phyloP scores from a whole-genome alignment of 208 protist genomes.

The Angomonas deanei region DNA sequence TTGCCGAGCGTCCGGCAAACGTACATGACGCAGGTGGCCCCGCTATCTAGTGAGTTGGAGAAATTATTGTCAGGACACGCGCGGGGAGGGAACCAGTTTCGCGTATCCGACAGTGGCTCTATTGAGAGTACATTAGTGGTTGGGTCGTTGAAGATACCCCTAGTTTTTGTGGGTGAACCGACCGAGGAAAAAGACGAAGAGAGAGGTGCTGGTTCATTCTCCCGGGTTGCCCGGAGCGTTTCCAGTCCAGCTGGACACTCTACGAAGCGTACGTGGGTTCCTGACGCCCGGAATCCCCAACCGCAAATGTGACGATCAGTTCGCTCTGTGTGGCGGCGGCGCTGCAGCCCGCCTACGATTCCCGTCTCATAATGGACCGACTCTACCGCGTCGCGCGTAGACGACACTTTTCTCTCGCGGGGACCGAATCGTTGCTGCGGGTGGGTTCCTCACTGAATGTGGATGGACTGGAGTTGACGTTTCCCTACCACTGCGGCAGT shows the following conservation, averaged over 20 bases:
- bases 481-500: conserved; percentile 76
- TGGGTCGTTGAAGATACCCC: conserved; percentile 14
- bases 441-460: conserved; percentile 38
- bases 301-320: conserved; percentile 16
- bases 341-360: conserved; percentile 8
- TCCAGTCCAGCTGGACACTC: conserved; percentile 25
- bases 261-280: conserved; percentile 27
- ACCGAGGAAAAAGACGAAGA: not conserved
- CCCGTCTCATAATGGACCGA: conserved; percentile 24
- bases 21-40: not conserved
- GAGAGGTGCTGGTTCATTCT: conserved; percentile 46
- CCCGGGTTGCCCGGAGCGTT: conserved; percentile 71
- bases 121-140: conserved; percentile 1
- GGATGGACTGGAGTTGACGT: conserved; percentile 45
- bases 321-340: conserved; percentile 57
- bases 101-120: conserved; percentile 8
- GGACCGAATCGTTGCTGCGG: conserved; percentile 33
- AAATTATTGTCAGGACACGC: not conserved
- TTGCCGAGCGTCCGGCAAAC: not conserved
- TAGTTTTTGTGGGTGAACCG: conserved; percentile 24
- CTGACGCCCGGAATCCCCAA: conserved; percentile 1
- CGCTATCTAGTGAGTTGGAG: not conserved
- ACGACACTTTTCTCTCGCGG: conserved; percentile 44
- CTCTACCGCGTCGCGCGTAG: conserved; percentile 45
- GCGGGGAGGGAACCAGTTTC: not conserved